Evolutionary conservation across 139 green algal genomes (phyloP), one percentile per base, ranked within the genome.

Genomic region (Chlorella sp.): DNA sequence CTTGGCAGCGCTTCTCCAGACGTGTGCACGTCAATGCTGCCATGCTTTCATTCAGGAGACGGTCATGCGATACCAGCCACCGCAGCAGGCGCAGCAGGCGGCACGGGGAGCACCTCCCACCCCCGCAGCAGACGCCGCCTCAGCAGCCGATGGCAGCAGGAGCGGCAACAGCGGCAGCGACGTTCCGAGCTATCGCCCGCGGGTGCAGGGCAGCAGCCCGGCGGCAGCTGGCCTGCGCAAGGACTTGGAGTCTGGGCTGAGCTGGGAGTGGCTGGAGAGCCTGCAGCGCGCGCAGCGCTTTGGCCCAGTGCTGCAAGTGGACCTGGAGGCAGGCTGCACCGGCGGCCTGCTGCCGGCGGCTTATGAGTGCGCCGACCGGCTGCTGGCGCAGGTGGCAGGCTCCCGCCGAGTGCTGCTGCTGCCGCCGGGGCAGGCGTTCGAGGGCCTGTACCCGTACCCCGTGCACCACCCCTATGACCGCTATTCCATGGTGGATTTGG

Each of bases 391-490:
- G 89, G 84, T 97, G 22, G 75, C 46, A 17, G 94, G 94, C 34
- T 68, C 89, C 22, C 83, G 90, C 58, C 87, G 91, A 7, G 76
- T 96, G 79, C 85, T 96, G 68, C 86, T 97, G 38, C 85, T 97
- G 54, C 44, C 85, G 0, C 92, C 94, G 8, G 54, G 81, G 11
- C 60, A 91, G 64, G 88, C 88, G 0, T 94, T 94, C 54, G 40
- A 81, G 1, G 91, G 91, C 40, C 75, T 95, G 81, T 95, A 95
- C 82, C 94, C 94, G 19, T 97, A 91, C 85, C 94, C 94, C n/a
- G 60, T 91, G 24, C 79, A 90, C 34, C 94, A 97, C 87, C 83
- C 93, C 14, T 97, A 97, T 82, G 94, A 97, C 81, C 30, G 84
- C 32, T 94, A 95, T 81, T 91, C 89, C 64, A 94, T 95, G 87